Percentiles rank a stretch among this genome's conserved stretches.
These are phyloP conservation scores for Pseudocercospora pini-densiflorae DNA, from an alignment of 2,329 filamentous ascomycete species.

Conservation along the genomic window DNA sequence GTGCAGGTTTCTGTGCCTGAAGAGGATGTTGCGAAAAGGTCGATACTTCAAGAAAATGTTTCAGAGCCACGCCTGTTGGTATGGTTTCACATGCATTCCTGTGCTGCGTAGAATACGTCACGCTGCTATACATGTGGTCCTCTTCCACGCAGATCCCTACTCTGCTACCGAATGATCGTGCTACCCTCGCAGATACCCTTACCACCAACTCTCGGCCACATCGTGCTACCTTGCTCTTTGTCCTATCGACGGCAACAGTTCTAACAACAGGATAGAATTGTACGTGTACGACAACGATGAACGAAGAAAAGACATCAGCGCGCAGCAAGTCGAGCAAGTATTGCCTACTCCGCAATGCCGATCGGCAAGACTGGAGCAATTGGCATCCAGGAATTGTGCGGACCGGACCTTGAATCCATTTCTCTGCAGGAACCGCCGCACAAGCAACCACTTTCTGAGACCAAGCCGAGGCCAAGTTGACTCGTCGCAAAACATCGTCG, in stretches of 20 bases:
- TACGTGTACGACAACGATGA: background rate
- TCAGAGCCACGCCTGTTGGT: background rate
- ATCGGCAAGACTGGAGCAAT: background rate
- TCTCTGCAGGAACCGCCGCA: background rate
- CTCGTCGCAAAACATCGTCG: background rate
- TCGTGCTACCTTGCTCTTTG: background rate
- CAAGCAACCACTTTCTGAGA: background rate
- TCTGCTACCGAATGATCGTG: background rate
- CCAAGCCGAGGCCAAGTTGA: slow-evolving; percentile 1
- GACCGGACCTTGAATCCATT: slow-evolving; percentile 6
- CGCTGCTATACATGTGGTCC: background rate
- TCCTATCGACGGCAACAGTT: background rate
- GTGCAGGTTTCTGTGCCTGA: background rate
- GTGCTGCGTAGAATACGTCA: background rate
- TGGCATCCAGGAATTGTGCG: background rate
- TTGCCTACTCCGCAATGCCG: background rate
- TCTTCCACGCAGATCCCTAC: background rate
- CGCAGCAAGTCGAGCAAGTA: background rate
- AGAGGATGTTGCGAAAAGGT: background rate
- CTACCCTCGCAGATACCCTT: background rate
- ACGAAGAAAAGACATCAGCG: background rate
- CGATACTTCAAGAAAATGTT: background rate
- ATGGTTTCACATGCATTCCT: background rate
- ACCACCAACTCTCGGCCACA: background rate
- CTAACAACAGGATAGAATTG: background rate